phyloP scores from a whole-genome alignment of 2,329 filamentous ascomycete species.

The Plenodomus biglobosus region DNA sequence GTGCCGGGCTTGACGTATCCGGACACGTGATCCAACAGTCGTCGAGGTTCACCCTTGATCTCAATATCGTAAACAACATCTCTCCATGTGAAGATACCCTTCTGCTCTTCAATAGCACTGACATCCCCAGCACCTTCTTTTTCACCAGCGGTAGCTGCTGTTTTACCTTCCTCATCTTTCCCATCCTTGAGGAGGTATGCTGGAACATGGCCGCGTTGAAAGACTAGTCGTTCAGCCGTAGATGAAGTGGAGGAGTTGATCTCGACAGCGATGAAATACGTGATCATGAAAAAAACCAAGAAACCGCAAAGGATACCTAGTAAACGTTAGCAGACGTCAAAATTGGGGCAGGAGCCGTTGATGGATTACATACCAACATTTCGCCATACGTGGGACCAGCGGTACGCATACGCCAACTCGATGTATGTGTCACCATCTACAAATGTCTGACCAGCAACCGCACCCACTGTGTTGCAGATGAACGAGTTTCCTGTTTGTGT shows the following conservation, averaged over 20 bases:
- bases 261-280: slow-evolving; percentile 67
- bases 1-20: slow-evolving; percentile 60
- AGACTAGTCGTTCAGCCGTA: slow-evolving; percentile 70
- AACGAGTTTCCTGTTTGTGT: slow-evolving; percentile 24
- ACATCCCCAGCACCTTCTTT: slow-evolving; percentile 42
- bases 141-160: slow-evolving; percentile 23
- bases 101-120: slow-evolving; percentile 45
- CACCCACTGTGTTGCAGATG: slow-evolving; percentile 46
- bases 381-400: slow-evolving; percentile 53
- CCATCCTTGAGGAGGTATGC: slow-evolving; percentile 41
- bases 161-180: slow-evolving; percentile 43
- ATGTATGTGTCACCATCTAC: slow-evolving; percentile 47
- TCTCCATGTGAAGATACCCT: slow-evolving; percentile 46
- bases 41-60: slow-evolving; percentile 49
- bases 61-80: slow-evolving; percentile 40
- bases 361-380: slow-evolving; percentile 52
- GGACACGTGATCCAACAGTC: slow-evolving; percentile 57
- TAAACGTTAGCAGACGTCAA: neutral
- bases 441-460: slow-evolving; percentile 42
- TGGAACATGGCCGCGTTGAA: slow-evolving; percentile 52
- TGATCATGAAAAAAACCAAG: slow-evolving; percentile 62
- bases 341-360: neutral
- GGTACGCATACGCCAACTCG: slow-evolving; percentile 37
- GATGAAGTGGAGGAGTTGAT: slow-evolving; percentile 64
- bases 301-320: slow-evolving; percentile 66